Evolutionary conservation across 2,329 filamentous ascomycete genomes (phyloP), one percentile per base, ranked within the genome.

Genomic region (Biscogniauxia sp.): DNA sequence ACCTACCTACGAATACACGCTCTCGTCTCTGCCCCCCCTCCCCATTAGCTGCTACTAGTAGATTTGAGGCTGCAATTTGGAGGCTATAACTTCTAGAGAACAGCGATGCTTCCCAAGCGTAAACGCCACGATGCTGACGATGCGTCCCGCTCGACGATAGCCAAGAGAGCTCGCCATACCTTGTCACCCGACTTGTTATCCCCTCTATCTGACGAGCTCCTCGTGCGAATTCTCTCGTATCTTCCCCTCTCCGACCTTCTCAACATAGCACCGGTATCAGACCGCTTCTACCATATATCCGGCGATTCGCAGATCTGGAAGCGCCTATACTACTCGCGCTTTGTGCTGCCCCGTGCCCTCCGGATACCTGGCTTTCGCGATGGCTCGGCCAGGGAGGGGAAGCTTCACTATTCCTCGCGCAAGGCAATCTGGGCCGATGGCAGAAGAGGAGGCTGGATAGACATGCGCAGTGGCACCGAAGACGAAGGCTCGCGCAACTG

Each of bases 241-340:
- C 81, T 97, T n/a, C 79, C 89, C 1, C 84, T 91, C 28, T 77
- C 82, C 7, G 84, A 88, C 26, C 83, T 98, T 8, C 81, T 92
- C 57, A 78, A 80, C 56, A 80, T 84, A 41, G 78, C 82, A 5
- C 79, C 87, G 58, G 82, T 93, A n/a, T 97, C 92, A 1, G 86
- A 79, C 57, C 91, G 90, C 61, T 90, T 96, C 71, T 82, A 87
- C 67, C 81, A 81, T 49, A 82, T 98, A 19, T 84, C 91, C 7
- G 82, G 84, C 58, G 95, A 98, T 74, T 89, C 90, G 0, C 92
- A 97, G 73, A 79, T 98, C 59, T 99, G 95, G 95, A 95, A 94
- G 74, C 84, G 84, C 15, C 85, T 92, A 55, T 99, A 97, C 77
- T 97, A 96, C 76, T 83, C 87, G 25, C 88, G 90, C 64, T 98